Evolutionary conservation across 768 basidiomycete genomes (phyloP), one percentile per base, ranked within the genome.

Genomic region (Naganishia randhawae): DNA sequence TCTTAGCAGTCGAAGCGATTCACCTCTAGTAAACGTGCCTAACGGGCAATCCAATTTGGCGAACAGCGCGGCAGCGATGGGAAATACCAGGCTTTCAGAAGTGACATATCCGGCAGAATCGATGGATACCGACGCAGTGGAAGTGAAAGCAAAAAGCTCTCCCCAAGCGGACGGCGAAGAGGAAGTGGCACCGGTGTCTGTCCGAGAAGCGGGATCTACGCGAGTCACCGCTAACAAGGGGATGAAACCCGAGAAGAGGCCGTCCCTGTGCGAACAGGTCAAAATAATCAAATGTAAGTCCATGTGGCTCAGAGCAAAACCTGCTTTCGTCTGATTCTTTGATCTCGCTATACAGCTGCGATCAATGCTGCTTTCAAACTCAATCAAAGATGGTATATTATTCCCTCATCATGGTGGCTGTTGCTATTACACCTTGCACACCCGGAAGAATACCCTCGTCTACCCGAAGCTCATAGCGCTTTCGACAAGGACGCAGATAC

Each of bases 401-500:
- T 70, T 8, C 69, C 69, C 2, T 50, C 69, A 17, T 62, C 65
- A 1, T 70, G 69, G 69, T 64, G 55, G 48, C 65, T 65, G 6
- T 31, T 61, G 14, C 57, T 70, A 14, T 65, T 65, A 11, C 68
- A 64, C 22, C 68, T 69, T n/a, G 68, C 63, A 13, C 51, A 64
- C 42, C 68, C 68, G 17, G 41, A 62, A 27, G 61, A 62, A 13
- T 68, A 62, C 41, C 67, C 67, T 6, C 39, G 19, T 16, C 55
- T 41, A 16, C 57, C 57, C n/a, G 11, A 41, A 25, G 35, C 16
- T 10, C 57, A 61, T 19, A 61, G 22, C 22, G 25, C 57, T 14
- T 42, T 61, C 37, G 41, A 61, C 39, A 61, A 41, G 32, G 57
- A 61, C 11, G 29, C 57, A 19, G 52, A 41, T n/a, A 2, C 29